Evolutionary conservation across 2,329 filamentous ascomycete species (phyloP), one percentile per base, ranked within the genome.

Genomic region (Penicillium sp.): DNA sequence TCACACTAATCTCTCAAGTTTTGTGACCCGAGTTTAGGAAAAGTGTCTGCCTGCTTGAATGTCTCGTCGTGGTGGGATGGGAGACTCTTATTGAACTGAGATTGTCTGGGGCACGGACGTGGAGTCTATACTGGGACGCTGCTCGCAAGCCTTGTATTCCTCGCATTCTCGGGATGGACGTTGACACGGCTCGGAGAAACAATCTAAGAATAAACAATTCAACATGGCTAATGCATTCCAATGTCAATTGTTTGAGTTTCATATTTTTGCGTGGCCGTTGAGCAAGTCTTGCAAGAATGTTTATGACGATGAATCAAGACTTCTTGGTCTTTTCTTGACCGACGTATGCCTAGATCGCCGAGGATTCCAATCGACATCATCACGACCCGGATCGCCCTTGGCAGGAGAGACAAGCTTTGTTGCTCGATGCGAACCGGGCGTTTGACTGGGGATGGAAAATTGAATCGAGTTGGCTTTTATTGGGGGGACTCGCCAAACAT

Each of bases 401-500:
- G 65, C 64, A 47, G 12, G 12, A 12, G 22, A 61, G 53, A 63
- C 63, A 67, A 67, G 65, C 65, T 66, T 65, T 67, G 53, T 26
- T 55, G 30, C 30, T 22, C n/a, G 24, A 47, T n/a, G 54, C 60
- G n/a, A 33, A 55, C 19, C 24, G 12, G 26, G 35, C 17, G 51
- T 28, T 38, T 24, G 12, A 56, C 42, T 15, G 26, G 45, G 47
- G 40, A 59, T 54, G 26, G 26, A 26, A 2, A 19, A 53, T 30
- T 15, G 56, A 15, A n/a, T 42, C 13, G 1, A 28, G 10, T 8
- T 12, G 12, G 38, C 19, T 33, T 13, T 28, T 30, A 24, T 45
- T 40, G 13, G 44, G 28, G 12, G 49, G 28, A 35, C 8, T 22
- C 10, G n/a, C 12, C 7, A 13, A 15, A 26, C 35, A 35, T 3